These are phyloP conservation scores for Juglanconis oblonga DNA, from an alignment of 2,329 filamentous ascomycete species.

Conservation along the genomic window DNA sequence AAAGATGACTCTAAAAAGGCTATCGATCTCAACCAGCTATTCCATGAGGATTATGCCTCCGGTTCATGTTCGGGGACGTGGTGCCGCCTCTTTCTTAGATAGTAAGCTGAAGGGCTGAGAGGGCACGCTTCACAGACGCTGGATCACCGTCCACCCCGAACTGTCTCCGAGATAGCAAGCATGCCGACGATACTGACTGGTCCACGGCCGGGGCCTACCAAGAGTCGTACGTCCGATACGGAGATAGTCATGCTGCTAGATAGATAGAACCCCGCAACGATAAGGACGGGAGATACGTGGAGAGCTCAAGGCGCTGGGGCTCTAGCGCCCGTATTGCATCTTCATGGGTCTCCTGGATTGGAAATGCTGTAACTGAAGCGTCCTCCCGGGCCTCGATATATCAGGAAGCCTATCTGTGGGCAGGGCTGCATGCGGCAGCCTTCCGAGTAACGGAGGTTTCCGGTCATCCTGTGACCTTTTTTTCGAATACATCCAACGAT, in stretches of 20 bases:
- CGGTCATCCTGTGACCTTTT: background rate
- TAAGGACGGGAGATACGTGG: constrained; percentile 1
- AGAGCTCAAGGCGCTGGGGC: background rate
- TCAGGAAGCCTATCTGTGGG: background rate
- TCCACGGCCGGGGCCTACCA: background rate
- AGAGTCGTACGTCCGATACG: constrained; percentile 12
- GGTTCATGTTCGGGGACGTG: background rate
- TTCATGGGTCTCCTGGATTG: background rate
- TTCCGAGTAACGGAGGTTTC: background rate
- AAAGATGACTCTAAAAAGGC: background rate
- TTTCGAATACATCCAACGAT: no score
- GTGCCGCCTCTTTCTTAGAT: background rate
- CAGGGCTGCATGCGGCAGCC: background rate
- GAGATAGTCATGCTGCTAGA: constrained; percentile 8
- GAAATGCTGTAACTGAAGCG: no score
- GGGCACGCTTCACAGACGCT: background rate
- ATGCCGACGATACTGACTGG: constrained; percentile 4
- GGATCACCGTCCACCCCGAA: constrained; percentile 1
- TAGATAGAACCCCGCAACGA: constrained; percentile 15
- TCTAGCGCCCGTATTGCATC: background rate
- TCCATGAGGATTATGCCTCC: no score
- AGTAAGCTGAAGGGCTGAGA: background rate
- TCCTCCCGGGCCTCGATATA: background rate
- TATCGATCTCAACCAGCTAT: no score
- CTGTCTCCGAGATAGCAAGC: constrained; percentile 9